Percentiles rank a stretch among this genome's conserved stretches.
These are phyloP conservation scores for Debaryomyces robertsiae DNA, from an alignment of 1,139 yeast species.

Conservation along the genomic window DNA sequence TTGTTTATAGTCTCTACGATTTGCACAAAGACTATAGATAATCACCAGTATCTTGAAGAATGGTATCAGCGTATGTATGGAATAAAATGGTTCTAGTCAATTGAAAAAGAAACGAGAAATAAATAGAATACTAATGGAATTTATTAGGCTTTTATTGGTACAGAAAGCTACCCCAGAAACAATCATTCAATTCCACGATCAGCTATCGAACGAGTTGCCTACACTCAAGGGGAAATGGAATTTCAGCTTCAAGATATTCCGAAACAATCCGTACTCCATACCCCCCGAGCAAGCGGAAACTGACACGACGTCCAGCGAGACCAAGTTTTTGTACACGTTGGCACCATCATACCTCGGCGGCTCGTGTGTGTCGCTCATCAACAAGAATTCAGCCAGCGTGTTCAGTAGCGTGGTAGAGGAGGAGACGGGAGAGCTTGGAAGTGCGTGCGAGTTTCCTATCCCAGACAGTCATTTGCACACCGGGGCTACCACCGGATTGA, in stretches of 20 bases:
- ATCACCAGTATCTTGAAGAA: conserved; percentile 5
- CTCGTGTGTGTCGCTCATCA: conserved; percentile 54
- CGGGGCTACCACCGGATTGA: conserved; percentile 52
- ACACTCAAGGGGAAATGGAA: conserved; percentile 62
- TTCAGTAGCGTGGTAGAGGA: conserved; percentile 43
- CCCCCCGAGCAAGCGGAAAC: conserved; percentile 40
- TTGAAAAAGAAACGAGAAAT: not conserved
- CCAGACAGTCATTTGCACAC: conserved; percentile 42
- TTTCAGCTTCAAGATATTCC: conserved; percentile 62
- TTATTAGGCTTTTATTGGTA: conserved; percentile 54
- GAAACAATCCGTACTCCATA: conserved; percentile 58
- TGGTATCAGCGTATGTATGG: conserved; percentile 22
- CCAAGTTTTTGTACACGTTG: conserved; percentile 58
- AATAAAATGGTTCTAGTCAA: not conserved
- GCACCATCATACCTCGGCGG: conserved; percentile 56
- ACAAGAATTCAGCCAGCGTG: conserved; percentile 49
- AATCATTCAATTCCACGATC: conserved; percentile 67
- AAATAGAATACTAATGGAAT: conserved; percentile 6
- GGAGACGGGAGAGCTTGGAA: conserved; percentile 29
- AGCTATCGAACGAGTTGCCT: conserved; percentile 64
- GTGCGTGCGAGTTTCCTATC: conserved; percentile 27
- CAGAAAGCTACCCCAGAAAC: conserved; percentile 64
- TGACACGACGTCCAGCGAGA: conserved; percentile 36
- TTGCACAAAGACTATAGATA: too few species aligned
- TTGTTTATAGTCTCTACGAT: too few species aligned